Evolutionary conservation across 2,329 filamentous ascomycete species (phyloP).

Genomic region (Cryphonectria radicalis): DNA sequence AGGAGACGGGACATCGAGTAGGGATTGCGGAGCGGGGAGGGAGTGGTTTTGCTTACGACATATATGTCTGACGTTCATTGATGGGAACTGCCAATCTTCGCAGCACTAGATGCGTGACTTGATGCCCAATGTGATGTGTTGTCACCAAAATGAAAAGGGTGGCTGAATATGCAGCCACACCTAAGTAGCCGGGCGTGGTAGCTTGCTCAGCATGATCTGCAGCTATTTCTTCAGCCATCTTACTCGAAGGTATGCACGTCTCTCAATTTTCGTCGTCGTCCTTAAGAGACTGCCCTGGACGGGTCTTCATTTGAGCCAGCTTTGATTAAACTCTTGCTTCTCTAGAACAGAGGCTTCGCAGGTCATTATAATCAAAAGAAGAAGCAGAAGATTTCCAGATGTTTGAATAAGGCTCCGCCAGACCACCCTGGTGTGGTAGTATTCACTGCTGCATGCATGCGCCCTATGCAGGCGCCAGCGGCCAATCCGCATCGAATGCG

Average conservation of each 20-base stretch:
- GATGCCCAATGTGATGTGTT: not conserved
- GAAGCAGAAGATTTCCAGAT: too few relatives aligned
- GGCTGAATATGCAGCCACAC: not conserved
- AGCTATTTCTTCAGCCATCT: not conserved
- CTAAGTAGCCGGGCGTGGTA: not conserved
- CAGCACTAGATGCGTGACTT: not conserved
- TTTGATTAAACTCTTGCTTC: too few relatives aligned
- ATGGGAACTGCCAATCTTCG: not conserved
- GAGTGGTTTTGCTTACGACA: not conserved
- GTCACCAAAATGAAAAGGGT: not conserved
- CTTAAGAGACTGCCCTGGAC: too few relatives aligned
- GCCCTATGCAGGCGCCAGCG: not conserved
- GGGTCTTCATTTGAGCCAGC: too few relatives aligned
- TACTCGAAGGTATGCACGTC: too few relatives aligned
- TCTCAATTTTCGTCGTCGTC: too few relatives aligned
- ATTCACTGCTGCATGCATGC: not conserved
- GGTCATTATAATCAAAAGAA: too few relatives aligned
- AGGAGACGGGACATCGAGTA: not conserved
- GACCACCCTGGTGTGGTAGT: too few relatives aligned
- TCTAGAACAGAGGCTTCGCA: too few relatives aligned
- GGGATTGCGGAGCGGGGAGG: not conserved
- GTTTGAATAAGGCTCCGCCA: too few relatives aligned
- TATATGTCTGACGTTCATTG: not conserved
- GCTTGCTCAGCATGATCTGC: not conserved
- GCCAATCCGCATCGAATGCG: not conserved